Evolutionary conservation across 805 yeast genomes (phyloP).

Genomic region (Metschnikowia cerradonensis): DNA sequence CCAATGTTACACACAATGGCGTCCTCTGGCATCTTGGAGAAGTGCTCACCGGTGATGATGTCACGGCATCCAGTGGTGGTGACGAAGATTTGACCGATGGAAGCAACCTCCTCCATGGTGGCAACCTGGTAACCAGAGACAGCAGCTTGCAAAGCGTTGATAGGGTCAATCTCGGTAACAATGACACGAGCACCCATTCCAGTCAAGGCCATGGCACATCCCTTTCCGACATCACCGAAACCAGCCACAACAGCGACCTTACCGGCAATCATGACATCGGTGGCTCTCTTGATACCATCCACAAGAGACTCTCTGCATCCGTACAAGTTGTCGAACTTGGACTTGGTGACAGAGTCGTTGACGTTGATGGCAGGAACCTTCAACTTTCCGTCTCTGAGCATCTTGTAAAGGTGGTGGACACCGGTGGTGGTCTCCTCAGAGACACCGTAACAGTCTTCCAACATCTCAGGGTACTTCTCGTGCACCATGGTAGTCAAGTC

Average conservation of each 20-base stretch:
- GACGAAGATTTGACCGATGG: constrained; percentile 93
- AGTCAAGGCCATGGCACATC: constrained; percentile 98
- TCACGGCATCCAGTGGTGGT: constrained; percentile 99
- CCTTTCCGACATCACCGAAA: constrained; percentile 99
- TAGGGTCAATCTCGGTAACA: constrained; percentile 96
- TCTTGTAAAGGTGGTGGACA: constrained; percentile 97
- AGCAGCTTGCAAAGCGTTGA: constrained; percentile 98
- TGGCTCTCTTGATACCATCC: constrained; percentile 99
- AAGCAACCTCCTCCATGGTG: constrained; percentile 91
- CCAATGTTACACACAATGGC: constrained; percentile 99
- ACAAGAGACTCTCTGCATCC: constrained; percentile 98
- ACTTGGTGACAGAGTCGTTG: constrained; percentile 97
- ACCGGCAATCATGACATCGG: constrained; percentile 99
- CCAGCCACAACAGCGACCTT: constrained; percentile 99
- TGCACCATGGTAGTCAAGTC: constrained; percentile 95
- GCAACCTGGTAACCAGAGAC: constrained; percentile 97
- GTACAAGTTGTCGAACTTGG: constrained; percentile 98
- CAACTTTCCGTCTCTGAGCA: constrained; percentile 80
- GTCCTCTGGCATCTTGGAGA: constrained; percentile 93
- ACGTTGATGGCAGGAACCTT: constrained; percentile 99
- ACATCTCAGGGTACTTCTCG: constrained; percentile 96
- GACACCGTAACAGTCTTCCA: constrained; percentile 90
- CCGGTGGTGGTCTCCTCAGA: constrained; percentile 99
- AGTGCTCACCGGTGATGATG: constrained; percentile 86
- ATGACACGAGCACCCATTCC: constrained; percentile 99